Conservation (phyloP, 2,329 filamentous ascomycete genomes). For the Colletotrichum kahawae region DNA sequence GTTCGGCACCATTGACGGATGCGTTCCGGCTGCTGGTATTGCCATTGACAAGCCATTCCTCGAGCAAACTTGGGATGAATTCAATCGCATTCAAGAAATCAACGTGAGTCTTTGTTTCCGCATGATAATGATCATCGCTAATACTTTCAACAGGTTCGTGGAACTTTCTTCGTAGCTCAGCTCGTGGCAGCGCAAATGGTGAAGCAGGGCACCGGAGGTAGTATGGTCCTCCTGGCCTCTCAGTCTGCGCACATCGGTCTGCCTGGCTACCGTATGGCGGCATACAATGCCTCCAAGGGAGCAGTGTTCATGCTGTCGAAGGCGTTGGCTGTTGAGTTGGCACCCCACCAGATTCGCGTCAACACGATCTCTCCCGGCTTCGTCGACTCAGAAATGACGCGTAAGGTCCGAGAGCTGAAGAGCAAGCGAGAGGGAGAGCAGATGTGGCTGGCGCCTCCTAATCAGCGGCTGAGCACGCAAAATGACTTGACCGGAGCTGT, state of each 20-base stretch:
- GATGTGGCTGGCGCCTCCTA: conserved; percentile 42
- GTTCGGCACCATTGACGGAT: conserved; percentile 33
- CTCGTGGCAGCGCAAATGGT: conserved; percentile 43
- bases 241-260: conserved; percentile 41
- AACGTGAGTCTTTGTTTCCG: conserved; percentile 35
- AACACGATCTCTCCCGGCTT: conserved; percentile 45
- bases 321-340: conserved; percentile 42
- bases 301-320: conserved; percentile 44
- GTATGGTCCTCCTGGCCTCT: conserved; percentile 43
- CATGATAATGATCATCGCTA: background rate
- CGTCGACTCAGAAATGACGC: conserved; percentile 40
- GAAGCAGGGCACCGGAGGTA: conserved; percentile 41
- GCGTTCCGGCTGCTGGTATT: conserved; percentile 41
- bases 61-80: conserved; percentile 48
- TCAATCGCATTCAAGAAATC: conserved; percentile 42
- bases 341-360: conserved; percentile 38
- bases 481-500: conserved; percentile 47
- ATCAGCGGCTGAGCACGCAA: conserved; percentile 42
- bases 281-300: conserved; percentile 49
- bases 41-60: conserved; percentile 49
- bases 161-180: conserved; percentile 46
- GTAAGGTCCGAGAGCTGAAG: conserved; percentile 33
- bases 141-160: conserved; percentile 34
- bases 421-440: conserved; percentile 37
- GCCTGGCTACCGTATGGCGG: conserved; percentile 41